A percentile compares a stretch with the other conserved stretches of the same genome.
Evolutionary conservation across 1,284 basidiomycete genomes (phyloP).

Genomic region (Xerocomus cyaneibrunnescens): DNA sequence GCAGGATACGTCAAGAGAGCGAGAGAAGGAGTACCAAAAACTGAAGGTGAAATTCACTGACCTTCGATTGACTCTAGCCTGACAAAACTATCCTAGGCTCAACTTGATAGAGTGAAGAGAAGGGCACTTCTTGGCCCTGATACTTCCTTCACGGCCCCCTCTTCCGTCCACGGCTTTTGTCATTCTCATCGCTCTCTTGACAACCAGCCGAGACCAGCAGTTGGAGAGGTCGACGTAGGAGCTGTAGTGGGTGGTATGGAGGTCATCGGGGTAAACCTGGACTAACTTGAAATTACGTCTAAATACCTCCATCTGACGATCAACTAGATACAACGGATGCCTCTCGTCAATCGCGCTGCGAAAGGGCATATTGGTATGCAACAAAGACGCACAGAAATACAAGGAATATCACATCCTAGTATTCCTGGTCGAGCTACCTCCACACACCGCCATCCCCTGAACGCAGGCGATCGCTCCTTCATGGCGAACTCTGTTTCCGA

Average conservation of each 20-base stretch:
- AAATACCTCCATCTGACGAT: constrained; percentile 6
- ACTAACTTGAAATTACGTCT: neutral
- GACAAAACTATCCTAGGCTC: constrained; percentile 50
- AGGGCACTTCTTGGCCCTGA: constrained; percentile 59
- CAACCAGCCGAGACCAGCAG: constrained; percentile 18
- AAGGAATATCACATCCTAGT: constrained; percentile 16
- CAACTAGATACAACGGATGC: constrained; percentile 69
- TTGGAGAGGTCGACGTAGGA: constrained; percentile 46
- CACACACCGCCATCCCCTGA: constrained; percentile 29
- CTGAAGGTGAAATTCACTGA: constrained; percentile 55
- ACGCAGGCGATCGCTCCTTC: constrained; percentile 41
- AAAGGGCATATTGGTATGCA: constrained; percentile 34
- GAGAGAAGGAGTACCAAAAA: constrained; percentile 84
- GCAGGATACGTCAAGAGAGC: constrained; percentile 70
- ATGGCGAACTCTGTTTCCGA: constrained; percentile 51
- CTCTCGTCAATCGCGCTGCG: constrained; percentile 53
- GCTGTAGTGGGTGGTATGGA: constrained; percentile 71
- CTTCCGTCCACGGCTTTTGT: constrained; percentile 13
- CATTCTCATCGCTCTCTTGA: constrained; percentile 22
- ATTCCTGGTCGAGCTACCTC: constrained; percentile 15
- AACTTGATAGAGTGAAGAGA: constrained; percentile 80
- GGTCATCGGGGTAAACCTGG: constrained; percentile 52
- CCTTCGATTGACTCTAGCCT: constrained; percentile 39
- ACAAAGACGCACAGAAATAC: constrained; percentile 27
- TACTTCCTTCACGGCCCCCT: constrained; percentile 19